Base-by-base conservation (phyloP, 73 alveolate species). In the Paramecium sexaurelia region DNA sequence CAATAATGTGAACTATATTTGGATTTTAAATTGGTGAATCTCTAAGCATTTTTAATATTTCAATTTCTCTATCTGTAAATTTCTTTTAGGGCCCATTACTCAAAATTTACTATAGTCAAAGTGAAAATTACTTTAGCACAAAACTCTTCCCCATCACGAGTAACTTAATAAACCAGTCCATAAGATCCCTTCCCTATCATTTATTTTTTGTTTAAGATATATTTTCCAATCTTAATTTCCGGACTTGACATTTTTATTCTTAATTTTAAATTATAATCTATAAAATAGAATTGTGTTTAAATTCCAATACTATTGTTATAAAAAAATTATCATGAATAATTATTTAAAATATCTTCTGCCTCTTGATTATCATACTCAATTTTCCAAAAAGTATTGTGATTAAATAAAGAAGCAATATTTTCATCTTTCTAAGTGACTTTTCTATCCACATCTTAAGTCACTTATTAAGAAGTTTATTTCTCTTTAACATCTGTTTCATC, bases 181-280 rank as follows among this genome's bases (percentile, higher is more conserved):
- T 11, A 73, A 2, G 36, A 73, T 39, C 87, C 87, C 19, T 73
- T 73, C 10, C 87, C 87, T 5, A 73, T 39, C 43, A 73, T 11
- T 19, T 27, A 1, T 24, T 7, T 39, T 24, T 73, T 73, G 19
- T 73, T 22, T n/a, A 73, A 27, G 7, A 20, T 73, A 4, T 73
- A 73, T 7, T 15, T 73, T 19, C 57, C 87, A 61, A 61, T 19
- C 13, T 61, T 26, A 1, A 10, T 13, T 61, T 26, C 22, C 11
- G 39, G 24, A 22, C 10, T 24, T 1, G 83, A 26, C 83, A 61
- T 61, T 61, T 61, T 5, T 4, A 5, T 15, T 7, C 6, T 35
- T 4, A 35, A 4, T 35, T 35, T 35, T 35, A 4, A 4, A 35
- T 51, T 51, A 51, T 51, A 51, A 1, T 17, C 17, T 0, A 51